A percentile compares a stretch with the other conserved stretches of the same genome.
Evolutionary conservation across 306 rosid genomes (phyloP).

Genomic region (Nissolia schottii): DNA sequence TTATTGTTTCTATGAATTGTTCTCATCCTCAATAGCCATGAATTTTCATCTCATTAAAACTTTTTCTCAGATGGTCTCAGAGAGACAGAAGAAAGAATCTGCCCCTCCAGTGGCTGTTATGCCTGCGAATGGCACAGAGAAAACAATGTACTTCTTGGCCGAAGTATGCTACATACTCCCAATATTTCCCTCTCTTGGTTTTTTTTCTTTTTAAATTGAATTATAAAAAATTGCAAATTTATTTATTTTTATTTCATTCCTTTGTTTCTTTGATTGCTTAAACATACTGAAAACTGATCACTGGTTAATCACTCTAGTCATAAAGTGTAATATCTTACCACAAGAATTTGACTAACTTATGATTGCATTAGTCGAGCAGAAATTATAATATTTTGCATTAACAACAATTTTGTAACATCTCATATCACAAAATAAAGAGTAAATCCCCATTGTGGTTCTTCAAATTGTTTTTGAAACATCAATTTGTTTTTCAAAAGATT

Average conservation of each 20-base stretch:
- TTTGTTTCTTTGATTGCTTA: neutral
- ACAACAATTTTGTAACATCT: neutral
- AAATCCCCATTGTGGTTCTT: neutral
- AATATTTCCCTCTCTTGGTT: neutral
- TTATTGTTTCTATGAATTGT: conserved; percentile 17
- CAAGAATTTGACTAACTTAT: neutral
- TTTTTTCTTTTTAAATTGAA: neutral
- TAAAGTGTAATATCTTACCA: neutral
- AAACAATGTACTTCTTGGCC: conserved; percentile 85
- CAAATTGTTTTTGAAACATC: too few relatives aligned
- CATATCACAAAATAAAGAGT: neutral
- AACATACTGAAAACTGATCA: neutral
- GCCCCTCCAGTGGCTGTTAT: conserved; percentile 83
- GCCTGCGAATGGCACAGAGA: conserved; percentile 54
- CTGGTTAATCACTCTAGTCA: neutral
- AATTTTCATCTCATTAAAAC: conserved; percentile 27
- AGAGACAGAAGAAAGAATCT: conserved; percentile 94
- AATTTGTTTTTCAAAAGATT: too few relatives aligned
- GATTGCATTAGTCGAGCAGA: neutral
- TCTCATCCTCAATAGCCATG: neutral
- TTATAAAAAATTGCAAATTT: neutral
- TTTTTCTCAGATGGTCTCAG: conserved; percentile 81
- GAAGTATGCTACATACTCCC: conserved; percentile 59
- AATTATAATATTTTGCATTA: neutral
- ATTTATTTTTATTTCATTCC: neutral